A percentile compares a stretch with the other conserved stretches of the same genome.
phyloP scores from a whole-genome alignment of 148 eudicot genomes.

The Rhododendron kiyosumense region DNA sequence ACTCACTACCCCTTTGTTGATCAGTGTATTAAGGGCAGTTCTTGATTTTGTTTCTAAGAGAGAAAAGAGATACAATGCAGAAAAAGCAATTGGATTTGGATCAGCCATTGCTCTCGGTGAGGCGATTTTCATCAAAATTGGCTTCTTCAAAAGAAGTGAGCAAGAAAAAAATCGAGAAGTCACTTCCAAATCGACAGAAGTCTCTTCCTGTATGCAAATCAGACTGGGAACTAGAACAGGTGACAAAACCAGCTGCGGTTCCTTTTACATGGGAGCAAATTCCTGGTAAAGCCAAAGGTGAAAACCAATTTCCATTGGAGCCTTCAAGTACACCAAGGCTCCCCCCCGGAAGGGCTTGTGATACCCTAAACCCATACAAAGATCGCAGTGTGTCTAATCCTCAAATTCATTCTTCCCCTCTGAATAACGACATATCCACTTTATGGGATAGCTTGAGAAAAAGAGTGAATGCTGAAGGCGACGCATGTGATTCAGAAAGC shows the following conservation, averaged over 20 bases:
- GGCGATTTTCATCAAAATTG: slow-evolving; percentile 29
- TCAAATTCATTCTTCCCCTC: slow-evolving; percentile 12
- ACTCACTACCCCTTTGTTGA: not conserved
- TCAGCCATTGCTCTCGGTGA: slow-evolving; percentile 49
- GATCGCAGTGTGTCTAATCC: slow-evolving; percentile 7
- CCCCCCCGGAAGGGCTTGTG: slow-evolving; percentile 32
- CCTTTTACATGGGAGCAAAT: slow-evolving; percentile 55
- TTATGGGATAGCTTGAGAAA: slow-evolving; percentile 24
- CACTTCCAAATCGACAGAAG: slow-evolving; percentile 15
- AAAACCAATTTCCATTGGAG: slow-evolving; percentile 10
- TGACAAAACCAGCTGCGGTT: slow-evolving; percentile 46
- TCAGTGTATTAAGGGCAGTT: not conserved
- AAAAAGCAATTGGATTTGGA: slow-evolving; percentile 45
- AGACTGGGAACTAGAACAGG: slow-evolving; percentile 30
- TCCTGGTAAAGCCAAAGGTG: slow-evolving; percentile 48
- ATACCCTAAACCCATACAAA: slow-evolving; percentile 4
- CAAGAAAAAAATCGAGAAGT: slow-evolving; percentile 12
- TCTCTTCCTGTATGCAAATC: slow-evolving; percentile 30
- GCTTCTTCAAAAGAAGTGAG: slow-evolving; percentile 12
- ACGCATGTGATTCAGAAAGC: slow-evolving; percentile 11
- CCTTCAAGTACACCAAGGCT: slow-evolving; percentile 31
- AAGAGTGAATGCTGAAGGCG: slow-evolving; percentile 13
- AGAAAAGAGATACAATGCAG: slow-evolving; percentile 25
- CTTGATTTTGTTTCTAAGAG: not conserved
- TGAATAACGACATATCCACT: slow-evolving; percentile 17